Conservation (phyloP, 176 grass and related monocot species). For the Triticum turgidum region DNA sequence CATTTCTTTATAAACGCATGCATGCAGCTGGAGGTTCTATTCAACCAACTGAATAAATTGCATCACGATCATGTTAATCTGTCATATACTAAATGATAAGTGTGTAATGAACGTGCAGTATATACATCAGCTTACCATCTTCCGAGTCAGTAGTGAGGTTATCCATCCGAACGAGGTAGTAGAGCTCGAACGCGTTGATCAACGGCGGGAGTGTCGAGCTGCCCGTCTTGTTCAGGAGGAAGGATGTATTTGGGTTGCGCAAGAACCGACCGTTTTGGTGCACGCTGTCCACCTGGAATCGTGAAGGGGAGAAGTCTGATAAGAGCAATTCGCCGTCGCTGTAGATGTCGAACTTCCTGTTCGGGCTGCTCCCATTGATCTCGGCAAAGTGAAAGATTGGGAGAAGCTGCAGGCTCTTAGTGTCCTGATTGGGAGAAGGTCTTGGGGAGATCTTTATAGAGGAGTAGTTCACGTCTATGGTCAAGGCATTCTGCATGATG, state of each 20-base stretch:
- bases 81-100: not conserved
- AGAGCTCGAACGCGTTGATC: too few relatives aligned
- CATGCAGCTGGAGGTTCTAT: too few relatives aligned
- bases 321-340: not conserved
- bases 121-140: not conserved
- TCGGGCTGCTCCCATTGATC: not conserved
- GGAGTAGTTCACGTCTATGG: not conserved
- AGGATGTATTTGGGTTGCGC: too few relatives aligned
- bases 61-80: not conserved
- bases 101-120: not conserved
- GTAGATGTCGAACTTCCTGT: not conserved
- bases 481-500: not conserved
- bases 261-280: too few relatives aligned
- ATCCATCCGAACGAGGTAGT: too few relatives aligned
- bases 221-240: too few relatives aligned
- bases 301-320: not conserved
- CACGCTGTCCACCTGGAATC: too few relatives aligned
- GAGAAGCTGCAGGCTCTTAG: not conserved
- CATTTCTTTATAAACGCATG: not conserved
- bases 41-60: too few relatives aligned
- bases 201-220: too few relatives aligned
- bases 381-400: slow-evolving; percentile 30
- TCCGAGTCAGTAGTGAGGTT: too few relatives aligned
- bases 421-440: too few relatives aligned
- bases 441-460: too few relatives aligned